Conservation (phyloP, 1,284 basidiomycete genomes). For the Wolfiporia cocos region DNA sequence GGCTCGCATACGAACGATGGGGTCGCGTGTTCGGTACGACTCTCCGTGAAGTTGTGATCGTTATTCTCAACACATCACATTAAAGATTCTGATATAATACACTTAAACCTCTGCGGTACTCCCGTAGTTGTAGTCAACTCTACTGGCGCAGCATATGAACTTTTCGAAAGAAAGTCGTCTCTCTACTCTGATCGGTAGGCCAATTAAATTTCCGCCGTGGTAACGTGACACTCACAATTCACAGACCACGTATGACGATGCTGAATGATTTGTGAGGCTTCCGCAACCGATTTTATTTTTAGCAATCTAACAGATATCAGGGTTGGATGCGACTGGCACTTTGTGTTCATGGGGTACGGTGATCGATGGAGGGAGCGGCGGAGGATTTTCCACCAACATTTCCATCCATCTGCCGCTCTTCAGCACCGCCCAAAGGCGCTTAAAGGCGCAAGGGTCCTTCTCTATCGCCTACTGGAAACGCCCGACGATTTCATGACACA, state of each 20-base stretch:
- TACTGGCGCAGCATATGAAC: slow-evolving; percentile 19
- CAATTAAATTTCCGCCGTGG: background rate
- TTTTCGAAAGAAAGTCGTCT: slow-evolving; percentile 21
- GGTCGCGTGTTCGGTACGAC: slow-evolving; percentile 12
- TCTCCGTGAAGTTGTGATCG: background rate
- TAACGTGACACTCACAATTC: background rate
- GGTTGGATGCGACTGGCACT: slow-evolving; percentile 23
- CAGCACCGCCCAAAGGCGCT: slow-evolving; percentile 3
- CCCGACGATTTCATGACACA: slow-evolving; percentile 22
- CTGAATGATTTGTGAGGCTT: slow-evolving; percentile 21
- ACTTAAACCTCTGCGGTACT: slow-evolving; percentile 18
- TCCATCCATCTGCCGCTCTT: slow-evolving; percentile 17
- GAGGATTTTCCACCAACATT: slow-evolving; percentile 20
- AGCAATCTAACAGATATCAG: slow-evolving; percentile 8
- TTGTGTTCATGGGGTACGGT: slow-evolving; percentile 22
- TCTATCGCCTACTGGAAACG: slow-evolving; percentile 16
- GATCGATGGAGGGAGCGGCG: slow-evolving; percentile 19
- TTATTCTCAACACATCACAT: background rate
- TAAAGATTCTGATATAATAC: slow-evolving; percentile 21
- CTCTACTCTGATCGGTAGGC: slow-evolving; percentile 20
- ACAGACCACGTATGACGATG: slow-evolving; percentile 20
- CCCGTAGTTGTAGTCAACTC: slow-evolving; percentile 23
- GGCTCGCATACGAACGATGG: slow-evolving; percentile 21
- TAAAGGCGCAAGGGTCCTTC: slow-evolving; percentile 4
- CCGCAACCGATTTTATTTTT: background rate